Evolutionary conservation across 371 early-diverging fungal genomes (phyloP).

Genomic region (Circinella minor): DNA sequence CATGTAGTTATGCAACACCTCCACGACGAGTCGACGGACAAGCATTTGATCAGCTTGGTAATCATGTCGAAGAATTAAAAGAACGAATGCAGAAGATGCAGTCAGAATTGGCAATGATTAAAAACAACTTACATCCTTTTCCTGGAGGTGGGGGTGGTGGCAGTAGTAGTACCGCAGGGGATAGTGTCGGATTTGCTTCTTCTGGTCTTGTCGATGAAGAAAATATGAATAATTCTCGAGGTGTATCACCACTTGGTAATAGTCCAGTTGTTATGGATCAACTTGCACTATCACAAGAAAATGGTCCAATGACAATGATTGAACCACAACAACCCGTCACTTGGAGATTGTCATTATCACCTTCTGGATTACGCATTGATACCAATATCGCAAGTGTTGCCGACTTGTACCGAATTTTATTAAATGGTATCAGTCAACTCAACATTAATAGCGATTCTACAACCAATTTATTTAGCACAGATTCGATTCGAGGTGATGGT

Average conservation of each 20-base stretch:
- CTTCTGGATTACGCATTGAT: conserved; percentile 55
- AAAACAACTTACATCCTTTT: conserved; percentile 46
- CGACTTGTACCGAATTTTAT: conserved; percentile 50
- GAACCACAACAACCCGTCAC: conserved; percentile 41
- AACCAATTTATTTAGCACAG: conserved; percentile 45
- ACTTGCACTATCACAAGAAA: conserved; percentile 5
- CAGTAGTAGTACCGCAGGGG: conserved; percentile 2
- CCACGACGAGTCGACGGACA: conserved; percentile 62
- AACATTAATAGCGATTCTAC: conserved; percentile 51
- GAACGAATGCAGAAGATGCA: conserved; percentile 59
- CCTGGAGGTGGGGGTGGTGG: conserved; percentile 27
- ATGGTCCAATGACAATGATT: conserved; percentile 1
- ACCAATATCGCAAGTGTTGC: conserved; percentile 58
- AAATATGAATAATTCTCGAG: conserved; percentile 12
- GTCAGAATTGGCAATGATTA: conserved; percentile 55
- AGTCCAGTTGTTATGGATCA: conserved; percentile 15
- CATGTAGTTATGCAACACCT: conserved; percentile 59
- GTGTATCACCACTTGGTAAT: conserved; percentile 10
- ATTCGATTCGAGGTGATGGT: conserved; percentile 25
- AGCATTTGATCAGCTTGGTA: conserved; percentile 60
- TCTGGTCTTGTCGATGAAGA: conserved; percentile 21
- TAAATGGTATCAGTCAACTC: conserved; percentile 55
- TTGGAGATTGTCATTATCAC: conserved; percentile 53
- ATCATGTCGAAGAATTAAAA: conserved; percentile 54
- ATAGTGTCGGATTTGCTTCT: conserved; percentile 8